Evolutionary conservation across 1,139 yeast species (phyloP).

Genomic region (Barnettozyma hawaiiensis): DNA sequence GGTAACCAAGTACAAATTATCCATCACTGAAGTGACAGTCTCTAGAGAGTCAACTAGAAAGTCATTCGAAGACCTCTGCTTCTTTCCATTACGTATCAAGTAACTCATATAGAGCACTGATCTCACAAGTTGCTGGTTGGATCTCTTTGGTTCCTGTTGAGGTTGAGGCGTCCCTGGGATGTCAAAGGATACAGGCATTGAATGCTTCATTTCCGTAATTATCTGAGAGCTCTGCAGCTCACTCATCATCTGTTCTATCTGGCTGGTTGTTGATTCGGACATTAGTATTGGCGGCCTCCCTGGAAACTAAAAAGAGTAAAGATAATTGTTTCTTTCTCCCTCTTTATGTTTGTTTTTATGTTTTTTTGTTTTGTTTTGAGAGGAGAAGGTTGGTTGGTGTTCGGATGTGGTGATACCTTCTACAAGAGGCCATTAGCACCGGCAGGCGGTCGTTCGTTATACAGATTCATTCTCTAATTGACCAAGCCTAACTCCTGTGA

Average conservation of each 20-base stretch:
- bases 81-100: slow-evolving; percentile 10
- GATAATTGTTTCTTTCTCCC: too few species aligned
- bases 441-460: too few species aligned
- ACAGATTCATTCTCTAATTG: background rate
- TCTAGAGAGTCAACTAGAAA: slow-evolving; percentile 20
- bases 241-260: slow-evolving; percentile 8
- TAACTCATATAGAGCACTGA: slow-evolving; percentile 23
- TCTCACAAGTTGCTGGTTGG: slow-evolving; percentile 20
- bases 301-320: too few species aligned
- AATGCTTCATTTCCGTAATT: background rate
- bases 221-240: slow-evolving; percentile 5
- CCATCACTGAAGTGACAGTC: slow-evolving; percentile 22
- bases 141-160: slow-evolving; percentile 1
- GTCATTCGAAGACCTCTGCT: slow-evolving; percentile 6
- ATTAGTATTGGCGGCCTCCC: background rate
- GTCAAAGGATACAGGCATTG: slow-evolving; percentile 6
- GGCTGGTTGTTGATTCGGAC: slow-evolving; percentile 4
- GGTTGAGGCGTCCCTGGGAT: slow-evolving; percentile 1
- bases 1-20: slow-evolving; percentile 21
- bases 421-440: too few species aligned
- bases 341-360: too few species aligned
- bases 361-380: too few species aligned
- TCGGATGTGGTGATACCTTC: background rate
- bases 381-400: background rate
- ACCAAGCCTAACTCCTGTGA: slow-evolving; percentile 50